These are phyloP conservation scores for Plenodomus tracheiphilus DNA, from an alignment of 2,329 filamentous ascomycete genomes.

Conservation along the genomic window DNA sequence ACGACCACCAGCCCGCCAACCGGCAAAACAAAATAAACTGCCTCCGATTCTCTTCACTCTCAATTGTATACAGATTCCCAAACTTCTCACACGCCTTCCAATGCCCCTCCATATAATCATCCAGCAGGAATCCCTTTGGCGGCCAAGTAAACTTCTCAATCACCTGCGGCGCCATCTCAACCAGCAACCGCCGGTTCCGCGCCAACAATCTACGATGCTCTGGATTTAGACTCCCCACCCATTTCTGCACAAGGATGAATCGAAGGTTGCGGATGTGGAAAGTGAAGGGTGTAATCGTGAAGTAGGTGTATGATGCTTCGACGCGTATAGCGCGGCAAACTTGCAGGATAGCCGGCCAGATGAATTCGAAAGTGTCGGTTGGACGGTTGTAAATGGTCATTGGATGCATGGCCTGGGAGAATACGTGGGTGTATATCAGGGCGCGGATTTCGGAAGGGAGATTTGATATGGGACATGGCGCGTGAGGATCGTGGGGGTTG, in stretches of 20 bases:
- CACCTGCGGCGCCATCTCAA: slow-evolving; percentile 11
- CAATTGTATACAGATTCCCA: slow-evolving; percentile 27
- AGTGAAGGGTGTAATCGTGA: slow-evolving; percentile 19
- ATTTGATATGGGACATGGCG: slow-evolving; percentile 19
- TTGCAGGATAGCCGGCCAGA: slow-evolving; percentile 14
- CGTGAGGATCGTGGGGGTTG: slow-evolving; percentile 12
- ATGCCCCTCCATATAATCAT: slow-evolving; percentile 14
- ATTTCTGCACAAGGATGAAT: slow-evolving; percentile 17
- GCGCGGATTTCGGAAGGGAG: slow-evolving; percentile 27
- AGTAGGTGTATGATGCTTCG: slow-evolving; percentile 35
- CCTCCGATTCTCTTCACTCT: not conserved
- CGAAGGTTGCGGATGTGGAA: slow-evolving; percentile 18
- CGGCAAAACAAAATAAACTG: slow-evolving; percentile 24
- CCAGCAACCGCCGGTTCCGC: slow-evolving; percentile 16
- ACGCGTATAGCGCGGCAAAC: slow-evolving; percentile 29
- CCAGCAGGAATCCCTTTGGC: slow-evolving; percentile 16
- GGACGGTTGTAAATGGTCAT: not conserved
- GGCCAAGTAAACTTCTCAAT: slow-evolving; percentile 14
- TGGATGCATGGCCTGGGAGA: not conserved
- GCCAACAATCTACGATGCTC: slow-evolving; percentile 20
- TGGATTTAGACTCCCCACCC: slow-evolving; percentile 16
- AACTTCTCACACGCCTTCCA: slow-evolving; percentile 28
- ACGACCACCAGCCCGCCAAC: slow-evolving; percentile 21
- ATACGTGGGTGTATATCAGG: slow-evolving; percentile 19
- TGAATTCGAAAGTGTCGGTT: not conserved